Conservation (phyloP, 2,329 filamentous ascomycete species). For the Dothistroma pini region DNA sequence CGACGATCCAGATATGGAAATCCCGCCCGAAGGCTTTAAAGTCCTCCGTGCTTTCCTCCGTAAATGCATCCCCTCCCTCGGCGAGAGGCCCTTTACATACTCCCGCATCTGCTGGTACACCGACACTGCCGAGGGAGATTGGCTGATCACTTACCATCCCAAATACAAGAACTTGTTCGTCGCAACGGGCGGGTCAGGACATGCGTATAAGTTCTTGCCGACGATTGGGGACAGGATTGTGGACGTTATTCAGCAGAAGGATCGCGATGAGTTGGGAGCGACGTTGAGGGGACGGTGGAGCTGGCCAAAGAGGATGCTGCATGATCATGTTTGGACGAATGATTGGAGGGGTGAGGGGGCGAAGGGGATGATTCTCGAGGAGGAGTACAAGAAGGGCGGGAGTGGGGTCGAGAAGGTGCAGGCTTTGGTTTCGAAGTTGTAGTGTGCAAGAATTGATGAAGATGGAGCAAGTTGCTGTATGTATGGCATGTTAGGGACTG, state of each 20-base stretch:
- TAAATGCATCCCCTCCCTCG: constrained; percentile 47
- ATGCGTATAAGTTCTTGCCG: constrained; percentile 61
- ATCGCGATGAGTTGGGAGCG: constrained; percentile 33
- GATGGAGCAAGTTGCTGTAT: neutral
- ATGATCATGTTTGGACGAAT: constrained; percentile 37
- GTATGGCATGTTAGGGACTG: neutral
- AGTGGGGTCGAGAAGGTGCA: neutral
- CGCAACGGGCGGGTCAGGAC: constrained; percentile 59
- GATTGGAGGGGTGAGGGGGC: constrained; percentile 38
- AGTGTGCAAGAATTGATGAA: neutral
- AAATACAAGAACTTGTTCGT: constrained; percentile 52
- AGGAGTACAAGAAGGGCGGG: constrained; percentile 30
- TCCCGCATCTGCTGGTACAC: constrained; percentile 56
- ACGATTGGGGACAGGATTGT: constrained; percentile 55
- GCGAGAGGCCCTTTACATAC: constrained; percentile 43
- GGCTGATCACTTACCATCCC: constrained; percentile 53
- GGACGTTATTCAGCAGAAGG: constrained; percentile 47
- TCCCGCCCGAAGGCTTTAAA: constrained; percentile 59
- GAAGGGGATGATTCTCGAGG: constrained; percentile 36
- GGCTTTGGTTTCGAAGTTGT: constrained; percentile 5
- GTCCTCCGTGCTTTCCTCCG: constrained; percentile 60
- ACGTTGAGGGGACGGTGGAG: constrained; percentile 62
- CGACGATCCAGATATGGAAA: constrained; percentile 37
- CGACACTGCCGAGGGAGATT: constrained; percentile 55
- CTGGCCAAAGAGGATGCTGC: constrained; percentile 42